Base-by-base conservation (phyloP, 371 early-diverging fungal species). In the Mucor sp. region DNA sequence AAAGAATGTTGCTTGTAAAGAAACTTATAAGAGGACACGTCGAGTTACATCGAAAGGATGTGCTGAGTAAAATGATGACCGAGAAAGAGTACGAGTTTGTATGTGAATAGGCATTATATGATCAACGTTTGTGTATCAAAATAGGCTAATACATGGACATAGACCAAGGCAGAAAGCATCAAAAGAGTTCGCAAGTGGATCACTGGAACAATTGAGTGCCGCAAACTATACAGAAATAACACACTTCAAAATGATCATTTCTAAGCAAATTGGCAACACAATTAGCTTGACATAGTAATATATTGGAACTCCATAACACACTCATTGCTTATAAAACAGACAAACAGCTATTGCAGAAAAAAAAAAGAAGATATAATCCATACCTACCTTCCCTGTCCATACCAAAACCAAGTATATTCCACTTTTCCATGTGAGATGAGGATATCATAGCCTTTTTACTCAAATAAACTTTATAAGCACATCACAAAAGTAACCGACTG, bases 121-220 rank as follows among this genome's bases (percentile, higher is more conserved):
- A 1, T 35, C 12, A 2, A 12, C 3, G 12, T n/a, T n/a, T n/a
- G n/a, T n/a, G n/a, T n/a, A n/a, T n/a, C n/a, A n/a, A n/a, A n/a
- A n/a, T n/a, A 9, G 12, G 25, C 19, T 23, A 50, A 50, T 50
- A 23, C 11, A 17, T 6, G 4, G 17, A 12, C 33, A 35, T 12
- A 65, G 66, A 37, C 39, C 14, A 53, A 41, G 27, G 14, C 30
- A 6, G 70, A 70, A 19, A 65, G 65, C 28, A 27, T 43, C 15
- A 71, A 71, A 30, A 39, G 67, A 60, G 67, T 71, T 4, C 66
- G 71, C 6, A 56, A 63, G 35, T 71, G 71, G 71, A 71, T 71
- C 28, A 55, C 27, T n/a, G 71, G 71, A 0, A 71, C 71, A 25
- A 60, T 71, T n/a, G 56, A 60, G 6, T 67, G 63, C 21, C 58